A percentile compares a stretch with the other conserved stretches of the same genome.
Conservation (phyloP, 345 rosid species). For the Passiflora organensis region DNA sequence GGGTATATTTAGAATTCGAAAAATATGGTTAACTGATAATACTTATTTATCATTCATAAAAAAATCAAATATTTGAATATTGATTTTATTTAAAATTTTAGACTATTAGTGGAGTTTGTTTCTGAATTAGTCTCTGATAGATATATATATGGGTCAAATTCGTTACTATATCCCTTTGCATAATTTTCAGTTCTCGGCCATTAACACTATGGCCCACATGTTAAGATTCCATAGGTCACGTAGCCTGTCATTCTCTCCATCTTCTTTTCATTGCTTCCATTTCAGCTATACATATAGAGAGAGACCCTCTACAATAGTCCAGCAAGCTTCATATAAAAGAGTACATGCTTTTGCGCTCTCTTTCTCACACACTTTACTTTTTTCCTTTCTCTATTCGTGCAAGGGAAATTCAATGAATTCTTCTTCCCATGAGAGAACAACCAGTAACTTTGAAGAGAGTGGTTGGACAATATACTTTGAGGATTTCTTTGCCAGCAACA, state of each 20-base stretch:
- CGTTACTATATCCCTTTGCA: too few relatives aligned
- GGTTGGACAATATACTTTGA: slow-evolving; percentile 62
- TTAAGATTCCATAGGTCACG: slow-evolving; percentile 10
- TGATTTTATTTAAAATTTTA: too few relatives aligned
- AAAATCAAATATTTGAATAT: too few relatives aligned
- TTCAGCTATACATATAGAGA: slow-evolving; percentile 13
- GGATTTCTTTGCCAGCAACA: slow-evolving; percentile 31
- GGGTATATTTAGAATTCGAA: too few relatives aligned
- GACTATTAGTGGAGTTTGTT: too few relatives aligned
- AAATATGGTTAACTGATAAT: too few relatives aligned
- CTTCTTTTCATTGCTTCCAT: background rate
- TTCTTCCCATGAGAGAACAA: slow-evolving; percentile 1
- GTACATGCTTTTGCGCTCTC: background rate
- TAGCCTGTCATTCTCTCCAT: background rate
- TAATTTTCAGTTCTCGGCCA: too few relatives aligned
- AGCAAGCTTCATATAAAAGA: background rate
- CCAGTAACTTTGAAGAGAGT: slow-evolving; percentile 33
- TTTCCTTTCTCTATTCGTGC: background rate
- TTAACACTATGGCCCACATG: too few relatives aligned
- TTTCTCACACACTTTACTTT: too few relatives aligned
- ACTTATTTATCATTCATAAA: too few relatives aligned
- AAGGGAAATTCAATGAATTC: slow-evolving; percentile 21
- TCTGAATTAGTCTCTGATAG: too few relatives aligned
- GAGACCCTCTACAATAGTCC: slow-evolving; percentile 1
- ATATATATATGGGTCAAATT: too few relatives aligned